A percentile compares a stretch with the other conserved stretches of the same genome.
Conservation (phyloP, 176 grass and related monocot species). For the Oryza nivara region DNA sequence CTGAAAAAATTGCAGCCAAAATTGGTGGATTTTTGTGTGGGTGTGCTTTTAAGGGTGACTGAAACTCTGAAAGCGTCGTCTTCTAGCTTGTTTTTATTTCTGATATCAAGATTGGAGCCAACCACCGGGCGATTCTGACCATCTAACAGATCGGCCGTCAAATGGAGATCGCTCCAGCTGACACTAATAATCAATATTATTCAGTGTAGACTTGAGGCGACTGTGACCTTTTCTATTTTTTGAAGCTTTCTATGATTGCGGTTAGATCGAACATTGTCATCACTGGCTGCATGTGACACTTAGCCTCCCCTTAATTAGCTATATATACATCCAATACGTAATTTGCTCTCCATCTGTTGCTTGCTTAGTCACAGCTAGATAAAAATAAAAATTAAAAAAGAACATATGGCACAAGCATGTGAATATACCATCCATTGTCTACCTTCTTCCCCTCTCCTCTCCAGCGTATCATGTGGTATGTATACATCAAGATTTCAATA, state of each 20-base stretch:
- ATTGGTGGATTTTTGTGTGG: neutral
- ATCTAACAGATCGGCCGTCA: constrained; percentile 38
- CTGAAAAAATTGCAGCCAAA: neutral
- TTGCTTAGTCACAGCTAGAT: neutral
- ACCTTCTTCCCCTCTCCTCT: neutral
- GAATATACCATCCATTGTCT: constrained; percentile 11
- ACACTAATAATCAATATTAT: constrained; percentile 8
- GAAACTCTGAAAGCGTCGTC: neutral
- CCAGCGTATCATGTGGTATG: constrained; percentile 30
- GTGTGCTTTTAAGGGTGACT: neutral
- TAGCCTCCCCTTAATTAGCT: neutral
- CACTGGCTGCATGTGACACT: constrained; percentile 36
- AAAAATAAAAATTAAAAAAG: neutral
- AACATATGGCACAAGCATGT: constrained; percentile 24
- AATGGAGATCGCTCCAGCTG: constrained; percentile 35
- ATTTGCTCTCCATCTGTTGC: neutral
- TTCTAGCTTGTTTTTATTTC: neutral
- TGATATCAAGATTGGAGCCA: constrained; percentile 34
- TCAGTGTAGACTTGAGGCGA: constrained; percentile 30
- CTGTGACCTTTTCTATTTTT: constrained; percentile 41
- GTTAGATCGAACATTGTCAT: constrained; percentile 49
- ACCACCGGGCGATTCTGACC: constrained; percentile 41
- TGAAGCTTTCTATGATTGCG: constrained; percentile 57
- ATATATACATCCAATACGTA: neutral
- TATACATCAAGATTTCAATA: neutral